Evolutionary conservation across 352 stramenopile genomes (phyloP), one percentile per base, ranked within the genome.

Genomic region (Phytophthora megakarya): DNA sequence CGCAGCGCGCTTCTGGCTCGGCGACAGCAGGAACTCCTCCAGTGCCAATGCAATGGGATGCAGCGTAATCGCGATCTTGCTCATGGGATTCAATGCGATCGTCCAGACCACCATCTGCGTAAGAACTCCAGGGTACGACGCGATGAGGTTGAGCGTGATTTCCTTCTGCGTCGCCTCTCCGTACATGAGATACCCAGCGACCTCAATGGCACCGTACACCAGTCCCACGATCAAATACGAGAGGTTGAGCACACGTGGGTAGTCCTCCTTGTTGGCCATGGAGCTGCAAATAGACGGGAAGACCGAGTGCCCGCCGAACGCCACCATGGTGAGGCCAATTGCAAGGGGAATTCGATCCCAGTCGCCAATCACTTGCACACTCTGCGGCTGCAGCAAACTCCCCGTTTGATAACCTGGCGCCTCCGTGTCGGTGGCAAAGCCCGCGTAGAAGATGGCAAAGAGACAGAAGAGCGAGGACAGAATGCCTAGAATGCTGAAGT

Each of bases 241-340:
- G 22, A 89, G 60, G 68, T 94, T 74, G 43, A 95, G 69, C 26
- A 95, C 75, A 26, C 65, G 65, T 1, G 81, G 80, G 65, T 92
- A 96, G 49, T 86, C 56, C 7, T 62, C 40, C 25, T 76, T 76
- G 63, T 91, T 76, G 6, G 70, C 62, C 72, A 96, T 84, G 39
- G 88, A 94, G 68, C 79, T 88, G 62, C 89, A 95, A 53, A 96
- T 96, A n/a, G 83, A 92, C n/a, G 85, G 88, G 65, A 96, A 95
- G 28, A 93, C 84, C 23, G 86, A 93, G 73, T 96, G 88, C 28
- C 88, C 88, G 12, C 85, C 88, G 33, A 96, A 96, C 32, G 86
- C 86, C 28, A 96, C 88, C 81, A 95, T 94, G 3, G 84, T 90
- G 12, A 96, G 76, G 3, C 88, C 88, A 64, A 96, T 96, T 16